Base-by-base conservation (phyloP, 805 yeast species). In the Tetrapisispora pingtungensis region DNA sequence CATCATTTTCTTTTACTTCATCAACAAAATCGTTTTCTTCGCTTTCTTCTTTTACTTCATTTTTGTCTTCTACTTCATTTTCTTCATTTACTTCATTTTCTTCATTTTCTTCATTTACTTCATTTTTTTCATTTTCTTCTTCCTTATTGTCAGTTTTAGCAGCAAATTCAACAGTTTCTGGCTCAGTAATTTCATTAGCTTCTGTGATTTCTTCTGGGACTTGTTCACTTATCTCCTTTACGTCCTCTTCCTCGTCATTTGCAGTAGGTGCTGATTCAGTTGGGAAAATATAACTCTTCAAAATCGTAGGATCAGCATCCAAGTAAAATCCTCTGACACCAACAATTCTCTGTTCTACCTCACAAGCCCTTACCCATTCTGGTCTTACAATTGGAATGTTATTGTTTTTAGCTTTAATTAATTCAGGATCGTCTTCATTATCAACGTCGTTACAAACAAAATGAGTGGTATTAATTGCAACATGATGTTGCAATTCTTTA, bases 321-420 rank as follows among this genome's bases (percentile, higher is more conserved):
- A 83, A 68, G 58, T 85, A 85, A 54, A 83, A 86, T 52, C 86
- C 87, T 56, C 95, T 74, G 14, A 93, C 98, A 24, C 97, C 96
- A 36, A 89, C 95, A 45, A 93, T 80, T 57, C 96, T 69, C 54
- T 93, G 77, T 58, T 89, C 97, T 36, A 73, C 63, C 55, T 85
- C 95, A 68, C 97, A 93, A 0, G 97, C 96, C 63, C 84, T 82
- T 46, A 93, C 69, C 97, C 97, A 93, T 61, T 93, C 97, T 0
- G 98, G 97, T 62, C 95, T 76, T 24, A 93, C 89, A 33, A 93
- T 77, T 2, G 98, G 98, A 45, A 93, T 87, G 59, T 88, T 93
- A 68, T 78, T 76, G 43, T 82, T 88, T 49, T 74, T 72, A 1
- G 97, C 98, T 59, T 78, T 81, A 49, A 79, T 71, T 67, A 77